These are phyloP conservation scores for Cladosporium phlei DNA, from an alignment of 2,329 filamentous ascomycete species.

Conservation along the genomic window DNA sequence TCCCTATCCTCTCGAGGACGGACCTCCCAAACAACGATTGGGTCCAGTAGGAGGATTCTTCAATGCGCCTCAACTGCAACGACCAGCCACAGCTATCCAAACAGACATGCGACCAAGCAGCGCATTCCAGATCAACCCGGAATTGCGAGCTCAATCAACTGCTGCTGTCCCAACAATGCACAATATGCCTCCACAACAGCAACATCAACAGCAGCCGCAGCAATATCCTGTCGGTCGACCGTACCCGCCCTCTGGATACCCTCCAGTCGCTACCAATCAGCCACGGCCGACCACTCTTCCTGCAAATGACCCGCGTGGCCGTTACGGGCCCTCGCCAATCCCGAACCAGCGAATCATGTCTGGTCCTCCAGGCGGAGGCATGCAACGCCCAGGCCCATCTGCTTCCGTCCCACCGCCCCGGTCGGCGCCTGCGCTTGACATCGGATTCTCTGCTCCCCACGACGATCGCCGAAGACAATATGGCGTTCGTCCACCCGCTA, in stretches of 20 bases:
- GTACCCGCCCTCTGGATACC: slow-evolving; percentile 16
- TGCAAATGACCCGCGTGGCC: slow-evolving; percentile 18
- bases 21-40: slow-evolving; percentile 37
- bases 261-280: slow-evolving; percentile 6
- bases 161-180: slow-evolving; percentile 19
- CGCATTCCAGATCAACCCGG: slow-evolving; percentile 49
- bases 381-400: slow-evolving; percentile 10
- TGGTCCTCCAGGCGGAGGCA: slow-evolving; percentile 23
- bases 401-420: slow-evolving; percentile 12
- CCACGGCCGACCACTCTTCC: slow-evolving; percentile 12
- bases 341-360: slow-evolving; percentile 28
- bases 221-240: slow-evolving; percentile 14
- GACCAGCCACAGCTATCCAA: slow-evolving; percentile 35
- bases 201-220: no score
- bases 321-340: slow-evolving; percentile 16
- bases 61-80: slow-evolving; percentile 35
- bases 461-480: slow-evolving; percentile 38
- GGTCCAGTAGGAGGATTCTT: slow-evolving; percentile 36
- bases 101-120: slow-evolving; percentile 50
- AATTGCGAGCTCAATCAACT: slow-evolving; percentile 31
- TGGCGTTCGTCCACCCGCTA: slow-evolving; percentile 2
- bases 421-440: slow-evolving; percentile 31
- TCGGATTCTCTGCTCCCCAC: slow-evolving; percentile 40
- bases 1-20: slow-evolving; percentile 68
- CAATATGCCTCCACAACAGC: slow-evolving; percentile 11